A percentile compares a stretch with the other conserved stretches of the same genome.
Evolutionary conservation across 805 yeast species (phyloP).

Genomic region (Priceomyces castillae): DNA sequence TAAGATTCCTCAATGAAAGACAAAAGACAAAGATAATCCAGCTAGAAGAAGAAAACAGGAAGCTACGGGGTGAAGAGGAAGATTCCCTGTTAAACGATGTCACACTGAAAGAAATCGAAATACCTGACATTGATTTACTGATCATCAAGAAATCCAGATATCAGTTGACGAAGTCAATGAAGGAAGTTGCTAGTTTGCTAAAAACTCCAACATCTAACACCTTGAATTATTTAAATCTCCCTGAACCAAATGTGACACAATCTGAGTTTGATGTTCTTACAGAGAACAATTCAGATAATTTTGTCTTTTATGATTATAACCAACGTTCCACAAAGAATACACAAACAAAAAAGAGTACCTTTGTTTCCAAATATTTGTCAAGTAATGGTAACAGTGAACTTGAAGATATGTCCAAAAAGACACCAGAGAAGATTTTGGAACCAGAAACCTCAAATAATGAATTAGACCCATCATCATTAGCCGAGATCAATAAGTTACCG

Average conservation of each 20-base stretch:
- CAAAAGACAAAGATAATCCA: conserved; percentile 38
- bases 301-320: conserved; percentile 9
- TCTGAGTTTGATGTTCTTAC: conserved; percentile 8
- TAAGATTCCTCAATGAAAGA: conserved; percentile 40
- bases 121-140: conserved; percentile 35
- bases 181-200: conserved; percentile 31
- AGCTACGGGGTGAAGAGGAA: conserved; percentile 4
- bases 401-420: neutral
- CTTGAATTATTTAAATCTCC: conserved; percentile 3
- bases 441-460: neutral
- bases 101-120: conserved; percentile 6
- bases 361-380: conserved; percentile 8
- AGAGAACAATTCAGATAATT: conserved; percentile 8
- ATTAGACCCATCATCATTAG: neutral
- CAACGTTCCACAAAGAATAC: neutral
- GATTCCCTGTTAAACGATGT: neutral
- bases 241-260: conserved; percentile 8
- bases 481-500: neutral
- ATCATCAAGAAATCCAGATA: conserved; percentile 30
- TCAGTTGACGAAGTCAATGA: conserved; percentile 35
- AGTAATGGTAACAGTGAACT: neutral
- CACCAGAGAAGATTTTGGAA: no score
- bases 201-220: conserved; percentile 24
- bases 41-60: conserved; percentile 30
- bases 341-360: neutral